Evolutionary conservation across 371 early-diverging fungal genomes (phyloP), one percentile per base, ranked within the genome.

Genomic region (Mortierella sp.): DNA sequence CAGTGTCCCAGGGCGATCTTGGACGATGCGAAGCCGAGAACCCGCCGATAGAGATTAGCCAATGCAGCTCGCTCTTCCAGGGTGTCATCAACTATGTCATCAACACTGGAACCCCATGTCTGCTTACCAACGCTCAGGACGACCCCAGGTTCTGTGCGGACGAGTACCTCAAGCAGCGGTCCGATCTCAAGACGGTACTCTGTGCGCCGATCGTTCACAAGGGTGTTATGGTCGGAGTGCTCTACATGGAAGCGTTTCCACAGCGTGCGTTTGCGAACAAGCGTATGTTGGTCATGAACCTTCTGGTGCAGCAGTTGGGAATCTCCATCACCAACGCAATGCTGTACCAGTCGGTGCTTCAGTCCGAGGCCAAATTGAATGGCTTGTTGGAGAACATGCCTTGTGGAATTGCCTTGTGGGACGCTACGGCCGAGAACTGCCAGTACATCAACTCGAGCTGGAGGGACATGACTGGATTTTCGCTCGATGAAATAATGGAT

Each of bases 241-340:
- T 92, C 8, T 90, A 91, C 75, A 84, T 92, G 75, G 92, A 92
- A 78, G 92, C 91, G 7, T 86, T 86, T 48, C 88, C 92, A 0
- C 85, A 83, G 29, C 90, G 92, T 29, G 90, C 91, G 4, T 92
- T 92, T 72, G 91, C 92, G 0, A 91, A 91, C 77, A 87, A 91
- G 38, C 88, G 91, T 73, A 88, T 92, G 79, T 86, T 90, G 11
- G 92, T 92, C 0, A 84, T 92, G 76, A 92, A 91, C 44, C 71
- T 92, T 3, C 48, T 92, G 16, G 91, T 91, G 51, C 92, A 92
- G 48, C 92, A 92, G 72, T 88, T 92, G 80, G 92, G 91, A 35
- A 92, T 92, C 32, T 92, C 92, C 1, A 91, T 91, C 46, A 89
- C 91, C 32, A 92, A 92, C 51, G 92, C 92, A 0, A 83, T 91